phyloP scores from a whole-genome alignment of 1,284 basidiomycete genomes.

The Earliella scabrosa region DNA sequence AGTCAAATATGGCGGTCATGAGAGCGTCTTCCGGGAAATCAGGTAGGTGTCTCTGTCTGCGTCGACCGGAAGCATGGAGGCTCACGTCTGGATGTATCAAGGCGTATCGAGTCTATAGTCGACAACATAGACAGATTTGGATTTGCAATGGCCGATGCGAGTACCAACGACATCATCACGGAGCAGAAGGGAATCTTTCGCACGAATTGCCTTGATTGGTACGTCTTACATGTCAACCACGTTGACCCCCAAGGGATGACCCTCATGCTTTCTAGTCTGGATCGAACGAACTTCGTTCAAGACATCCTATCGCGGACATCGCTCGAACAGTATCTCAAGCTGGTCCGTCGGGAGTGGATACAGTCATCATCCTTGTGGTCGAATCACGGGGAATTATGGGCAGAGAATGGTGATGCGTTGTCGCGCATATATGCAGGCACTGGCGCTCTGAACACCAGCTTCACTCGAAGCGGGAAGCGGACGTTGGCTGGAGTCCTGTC shows the following conservation, averaged over 20 bases:
- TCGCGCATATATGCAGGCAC: conserved; percentile 97
- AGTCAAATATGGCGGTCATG: conserved; percentile 86
- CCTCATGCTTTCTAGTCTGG: conserved; percentile 59
- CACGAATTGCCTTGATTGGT: conserved; percentile 97
- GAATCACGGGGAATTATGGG: conserved; percentile 93
- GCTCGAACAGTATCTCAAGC: conserved; percentile 74
- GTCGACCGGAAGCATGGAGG: too few species aligned
- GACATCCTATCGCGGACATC: conserved; percentile 86
- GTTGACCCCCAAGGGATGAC: neutral
- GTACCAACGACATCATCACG: conserved; percentile 71
- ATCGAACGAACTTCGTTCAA: conserved; percentile 98
- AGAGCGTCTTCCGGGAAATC: conserved; percentile 81
- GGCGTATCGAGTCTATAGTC: conserved; percentile 62
- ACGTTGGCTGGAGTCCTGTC: conserved; percentile 91
- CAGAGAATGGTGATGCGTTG: conserved; percentile 91
- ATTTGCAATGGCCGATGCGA: conserved; percentile 80
- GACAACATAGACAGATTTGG: conserved; percentile 82
- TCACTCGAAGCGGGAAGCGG: conserved; percentile 92
- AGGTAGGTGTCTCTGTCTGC: conserved; percentile 55
- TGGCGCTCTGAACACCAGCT: conserved; percentile 94
- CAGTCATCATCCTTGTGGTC: conserved; percentile 77
- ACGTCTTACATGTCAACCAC: conserved; percentile 23
- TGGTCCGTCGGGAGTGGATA: conserved; percentile 78
- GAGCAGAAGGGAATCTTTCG: conserved; percentile 91
- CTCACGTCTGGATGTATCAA: conserved; percentile 29